Conservation (phyloP, 257 asterid genomes). For the Verbena officinalis region DNA sequence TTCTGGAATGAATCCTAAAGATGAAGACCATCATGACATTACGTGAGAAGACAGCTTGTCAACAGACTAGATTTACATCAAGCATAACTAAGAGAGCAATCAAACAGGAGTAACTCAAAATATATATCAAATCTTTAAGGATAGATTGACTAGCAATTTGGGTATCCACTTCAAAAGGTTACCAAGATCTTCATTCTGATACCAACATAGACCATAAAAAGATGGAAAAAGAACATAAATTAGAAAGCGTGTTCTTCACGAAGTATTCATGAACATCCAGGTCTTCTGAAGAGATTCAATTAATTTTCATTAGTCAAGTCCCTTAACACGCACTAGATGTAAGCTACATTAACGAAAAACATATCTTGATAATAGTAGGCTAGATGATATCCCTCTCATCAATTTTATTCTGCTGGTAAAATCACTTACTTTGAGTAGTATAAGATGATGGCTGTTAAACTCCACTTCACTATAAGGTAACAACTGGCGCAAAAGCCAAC, state of each 20-base stretch:
- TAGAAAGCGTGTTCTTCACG: conserved; percentile 17
- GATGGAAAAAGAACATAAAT: conserved; percentile 14
- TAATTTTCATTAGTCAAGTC: conserved; percentile 4
- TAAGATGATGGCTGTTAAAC: conserved; percentile 70
- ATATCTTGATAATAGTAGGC: conserved; percentile 21
- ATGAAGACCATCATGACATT: conserved; percentile 28
- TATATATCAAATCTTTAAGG: background rate
- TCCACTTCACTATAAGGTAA: conserved; percentile 86
- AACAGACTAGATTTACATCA: conserved; percentile 20
- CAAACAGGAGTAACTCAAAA: conserved; percentile 9
- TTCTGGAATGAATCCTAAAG: conserved; percentile 66
- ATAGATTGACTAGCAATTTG: background rate
- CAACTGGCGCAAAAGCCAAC: conserved; percentile 99
- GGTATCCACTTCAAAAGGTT: conserved; percentile 19
- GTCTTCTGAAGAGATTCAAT: background rate
- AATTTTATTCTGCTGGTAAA: conserved; percentile 24
- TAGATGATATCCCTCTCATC: conserved; percentile 24
- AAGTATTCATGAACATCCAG: conserved; percentile 4
- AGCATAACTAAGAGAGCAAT: conserved; percentile 24
- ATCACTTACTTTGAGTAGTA: conserved; percentile 68
- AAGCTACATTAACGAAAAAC: conserved; percentile 12
- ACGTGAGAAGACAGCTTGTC: conserved; percentile 22
- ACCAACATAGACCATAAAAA: conserved; percentile 21
- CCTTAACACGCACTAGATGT: conserved; percentile 5
- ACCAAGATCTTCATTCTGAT: conserved; percentile 17